Evolutionary conservation across 2,329 filamentous ascomycete species (phyloP).

Genomic region (Clarireedia paspali): DNA sequence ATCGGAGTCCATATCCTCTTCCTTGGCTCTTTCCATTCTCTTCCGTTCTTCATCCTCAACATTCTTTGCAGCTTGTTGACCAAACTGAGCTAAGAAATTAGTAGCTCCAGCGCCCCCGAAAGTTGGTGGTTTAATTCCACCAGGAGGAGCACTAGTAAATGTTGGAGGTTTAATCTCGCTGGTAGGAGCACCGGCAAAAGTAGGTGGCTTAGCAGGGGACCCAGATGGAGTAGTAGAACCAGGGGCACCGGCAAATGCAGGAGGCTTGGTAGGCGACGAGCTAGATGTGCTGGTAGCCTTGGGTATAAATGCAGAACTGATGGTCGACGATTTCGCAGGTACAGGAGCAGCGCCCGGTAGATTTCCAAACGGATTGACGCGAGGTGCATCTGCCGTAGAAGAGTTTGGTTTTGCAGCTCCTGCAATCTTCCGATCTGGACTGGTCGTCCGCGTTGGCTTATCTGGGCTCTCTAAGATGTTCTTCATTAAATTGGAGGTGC

Average conservation of each 20-base stretch:
- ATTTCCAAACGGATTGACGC: constrained; percentile 24
- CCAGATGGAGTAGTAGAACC: not conserved
- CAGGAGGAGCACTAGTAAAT: not conserved
- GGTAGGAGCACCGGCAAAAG: not conserved
- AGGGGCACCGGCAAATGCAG: not conserved
- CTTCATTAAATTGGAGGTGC: constrained; percentile 28
- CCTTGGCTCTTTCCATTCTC: constrained; percentile 23
- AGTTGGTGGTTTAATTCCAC: constrained; percentile 19
- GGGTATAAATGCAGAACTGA: not conserved
- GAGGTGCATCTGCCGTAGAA: constrained; percentile 15
- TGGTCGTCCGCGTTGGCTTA: constrained; percentile 7
- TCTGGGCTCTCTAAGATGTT: constrained; percentile 24
- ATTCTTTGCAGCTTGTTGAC: constrained; percentile 14
- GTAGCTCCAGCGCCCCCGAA: constrained; percentile 18
- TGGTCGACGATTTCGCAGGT: constrained; percentile 2
- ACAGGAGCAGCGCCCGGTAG: constrained; percentile 18
- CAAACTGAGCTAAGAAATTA: constrained; percentile 24
- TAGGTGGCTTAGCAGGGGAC: not conserved
- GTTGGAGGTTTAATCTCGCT: constrained; percentile 3
- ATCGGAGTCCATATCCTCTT: constrained; percentile 25
- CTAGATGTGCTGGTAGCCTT: not conserved
- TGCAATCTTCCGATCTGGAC: not conserved
- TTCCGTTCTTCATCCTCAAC: constrained; percentile 19
- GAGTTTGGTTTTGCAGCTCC: constrained; percentile 1
- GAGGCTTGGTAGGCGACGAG: constrained; percentile 4